These are phyloP conservation scores for Argentina anserina DNA, from an alignment of 306 rosid species.

Conservation along the genomic window DNA sequence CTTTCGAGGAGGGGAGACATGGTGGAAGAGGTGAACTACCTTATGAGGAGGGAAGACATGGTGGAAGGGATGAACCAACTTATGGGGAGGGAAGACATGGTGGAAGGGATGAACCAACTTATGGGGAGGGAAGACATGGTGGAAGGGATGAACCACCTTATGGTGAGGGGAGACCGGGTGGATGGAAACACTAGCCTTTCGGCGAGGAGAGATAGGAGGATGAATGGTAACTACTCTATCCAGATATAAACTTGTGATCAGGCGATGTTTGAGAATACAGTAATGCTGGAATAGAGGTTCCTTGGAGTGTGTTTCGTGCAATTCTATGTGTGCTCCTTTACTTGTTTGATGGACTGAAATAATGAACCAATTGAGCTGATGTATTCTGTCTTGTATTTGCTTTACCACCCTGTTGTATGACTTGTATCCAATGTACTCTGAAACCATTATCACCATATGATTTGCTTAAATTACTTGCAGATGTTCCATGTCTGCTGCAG, in stretches of 20 bases:
- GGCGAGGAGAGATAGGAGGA: background rate
- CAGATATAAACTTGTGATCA: background rate
- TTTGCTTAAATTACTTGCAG: background rate
- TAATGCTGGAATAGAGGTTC: background rate
- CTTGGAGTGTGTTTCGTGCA: background rate
- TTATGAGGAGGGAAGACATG: constrained; percentile 27
- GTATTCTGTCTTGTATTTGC: background rate
- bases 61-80: background rate
- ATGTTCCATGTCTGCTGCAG: background rate
- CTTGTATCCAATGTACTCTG: background rate
- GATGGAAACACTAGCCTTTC: constrained; percentile 55
- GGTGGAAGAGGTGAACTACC: background rate
- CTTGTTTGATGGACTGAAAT: constrained; percentile 9
- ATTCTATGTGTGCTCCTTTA: background rate
- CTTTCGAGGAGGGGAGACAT: background rate
- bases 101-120: background rate
- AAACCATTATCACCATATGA: background rate
- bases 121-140: background rate
- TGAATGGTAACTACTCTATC: background rate
- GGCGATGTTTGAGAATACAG: background rate
- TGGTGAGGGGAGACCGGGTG: constrained; percentile 20
- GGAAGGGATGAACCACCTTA: constrained; percentile 8
- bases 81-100: constrained; percentile 31
- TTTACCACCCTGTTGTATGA: too few relatives aligned
- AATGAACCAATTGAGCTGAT: background rate